Base-by-base conservation (phyloP, 2,329 filamentous ascomycete genomes). In the Blastomyces emzantsi region DNA sequence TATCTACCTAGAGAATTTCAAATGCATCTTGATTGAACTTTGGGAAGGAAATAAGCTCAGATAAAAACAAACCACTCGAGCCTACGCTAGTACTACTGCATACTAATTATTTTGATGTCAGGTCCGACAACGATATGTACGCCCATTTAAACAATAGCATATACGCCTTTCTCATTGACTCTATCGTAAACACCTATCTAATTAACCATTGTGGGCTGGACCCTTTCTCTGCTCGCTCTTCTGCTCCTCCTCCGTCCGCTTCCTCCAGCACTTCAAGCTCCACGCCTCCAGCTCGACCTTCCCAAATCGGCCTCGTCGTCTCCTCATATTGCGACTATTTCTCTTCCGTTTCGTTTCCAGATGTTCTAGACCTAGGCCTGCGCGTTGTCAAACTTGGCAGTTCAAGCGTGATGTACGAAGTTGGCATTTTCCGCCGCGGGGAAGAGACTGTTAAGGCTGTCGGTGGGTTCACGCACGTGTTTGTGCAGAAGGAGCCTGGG, bases 121-220 rank as follows among this genome's bases (percentile, higher is more conserved):
- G 90, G 90, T 87, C 85, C 74, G 92, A 96, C 76, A 96, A 96
- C 73, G 92, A 96, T 78, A 94, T 95, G 90, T 96, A 94, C 76
- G 83, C 90, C 65, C 93, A 97, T 74, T 86, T 96, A 81, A 96
- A 96, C 78, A 96, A 96, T 73, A 89, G 87, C 51, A 83, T 94
- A 62, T 96, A 96, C 76, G 90, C 90, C 70, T 88, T 89, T 66
- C 82, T 95, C 63, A 94, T 96, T 75, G 93, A 97, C 78, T 92
- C 90, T 1, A 85, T 96, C 64, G 86, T 96, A 73, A 97, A 97
- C 76, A 83, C 88, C 59, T 97, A 94, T 75, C 84, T 97, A 22
- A 91, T 96, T 66, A 81, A 87, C 61, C 81, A 90, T 70, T 95
- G 90, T 75, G 83, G 83, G 15, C 83, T 95, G 61, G 78, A 88